These are phyloP conservation scores for Gentiana dahurica DNA, from an alignment of 257 asterid species.

Conservation along the genomic window DNA sequence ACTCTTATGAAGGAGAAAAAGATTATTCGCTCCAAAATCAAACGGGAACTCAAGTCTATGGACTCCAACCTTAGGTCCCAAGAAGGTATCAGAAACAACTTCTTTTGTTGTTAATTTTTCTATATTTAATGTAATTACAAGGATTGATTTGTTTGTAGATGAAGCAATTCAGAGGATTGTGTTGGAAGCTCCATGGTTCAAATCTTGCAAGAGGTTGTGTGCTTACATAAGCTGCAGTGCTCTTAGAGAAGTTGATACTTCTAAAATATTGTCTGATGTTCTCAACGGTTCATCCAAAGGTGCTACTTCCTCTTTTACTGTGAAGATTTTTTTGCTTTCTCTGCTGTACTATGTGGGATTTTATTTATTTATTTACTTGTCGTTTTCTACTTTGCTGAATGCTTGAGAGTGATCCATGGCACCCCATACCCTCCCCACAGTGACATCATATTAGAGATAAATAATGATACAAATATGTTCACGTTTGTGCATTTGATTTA, in stretches of 20 bases:
- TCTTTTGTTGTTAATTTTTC: not conserved
- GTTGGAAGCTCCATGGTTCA: constrained; percentile 92
- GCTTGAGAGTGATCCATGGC: too few relatives aligned
- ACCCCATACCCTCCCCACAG: too few relatives aligned
- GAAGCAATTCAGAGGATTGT: constrained; percentile 64
- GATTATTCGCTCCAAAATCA: constrained; percentile 51
- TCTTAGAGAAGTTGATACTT: constrained; percentile 87
- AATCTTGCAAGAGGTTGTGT: constrained; percentile 63
- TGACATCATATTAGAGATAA: too few relatives aligned
- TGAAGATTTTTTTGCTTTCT: not conserved
- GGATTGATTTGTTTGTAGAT: constrained; percentile 31
- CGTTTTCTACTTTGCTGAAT: too few relatives aligned
- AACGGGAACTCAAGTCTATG: constrained; percentile 73
- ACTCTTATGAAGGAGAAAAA: constrained; percentile 62
- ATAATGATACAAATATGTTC: not conserved
- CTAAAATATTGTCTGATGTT: constrained; percentile 43
- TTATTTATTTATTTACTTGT: not conserved
- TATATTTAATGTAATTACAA: not conserved
- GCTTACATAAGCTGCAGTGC: constrained; percentile 85
- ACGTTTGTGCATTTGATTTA: not conserved
- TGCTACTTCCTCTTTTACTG: constrained; percentile 8
- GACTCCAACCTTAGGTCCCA: constrained; percentile 61
- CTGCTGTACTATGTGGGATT: not conserved
- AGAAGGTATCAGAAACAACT: constrained; percentile 36
- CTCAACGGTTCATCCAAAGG: constrained; percentile 39